phyloP scores from a whole-genome alignment of 2,329 filamentous ascomycete species.

The Metarhizium sp. region DNA sequence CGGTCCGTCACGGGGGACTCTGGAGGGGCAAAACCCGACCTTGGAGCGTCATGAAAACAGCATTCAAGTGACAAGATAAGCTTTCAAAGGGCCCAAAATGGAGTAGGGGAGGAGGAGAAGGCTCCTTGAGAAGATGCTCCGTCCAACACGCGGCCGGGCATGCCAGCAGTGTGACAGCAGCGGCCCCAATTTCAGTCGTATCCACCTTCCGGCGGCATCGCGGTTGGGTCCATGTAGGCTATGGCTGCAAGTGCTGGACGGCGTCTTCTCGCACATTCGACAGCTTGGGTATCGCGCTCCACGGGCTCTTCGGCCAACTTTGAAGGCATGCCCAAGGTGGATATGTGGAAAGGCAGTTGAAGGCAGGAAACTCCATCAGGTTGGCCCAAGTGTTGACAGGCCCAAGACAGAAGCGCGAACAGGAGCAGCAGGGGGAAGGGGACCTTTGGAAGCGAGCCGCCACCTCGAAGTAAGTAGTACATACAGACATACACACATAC shows the following conservation, averaged over 20 bases:
- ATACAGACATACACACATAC: neutral
- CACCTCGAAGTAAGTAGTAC: neutral
- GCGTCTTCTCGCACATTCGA: too few species aligned
- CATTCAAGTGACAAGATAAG: too few species aligned
- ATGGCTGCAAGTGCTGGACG: neutral
- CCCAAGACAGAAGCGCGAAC: neutral
- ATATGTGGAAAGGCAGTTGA: neutral
- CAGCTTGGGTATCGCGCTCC: too few species aligned
- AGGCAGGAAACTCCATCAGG: neutral
- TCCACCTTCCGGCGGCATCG: neutral
- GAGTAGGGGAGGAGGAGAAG: too few species aligned
- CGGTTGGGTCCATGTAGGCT: conserved; percentile 1
- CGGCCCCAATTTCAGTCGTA: neutral
- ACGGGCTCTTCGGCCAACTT: conserved; percentile 2
- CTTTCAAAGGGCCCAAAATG: too few species aligned
- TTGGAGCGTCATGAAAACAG: neutral
- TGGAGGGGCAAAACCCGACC: neutral
- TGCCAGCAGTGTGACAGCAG: neutral
- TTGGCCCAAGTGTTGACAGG: conserved; percentile 4
- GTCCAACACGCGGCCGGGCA: too few species aligned
- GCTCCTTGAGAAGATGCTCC: too few species aligned
- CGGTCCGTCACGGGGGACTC: neutral
- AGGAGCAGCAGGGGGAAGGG: neutral
- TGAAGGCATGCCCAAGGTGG: neutral
- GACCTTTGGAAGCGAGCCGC: neutral